These are phyloP conservation scores for Eucalyptus pumila DNA, from an alignment of 345 rosid species.

Conservation along the genomic window DNA sequence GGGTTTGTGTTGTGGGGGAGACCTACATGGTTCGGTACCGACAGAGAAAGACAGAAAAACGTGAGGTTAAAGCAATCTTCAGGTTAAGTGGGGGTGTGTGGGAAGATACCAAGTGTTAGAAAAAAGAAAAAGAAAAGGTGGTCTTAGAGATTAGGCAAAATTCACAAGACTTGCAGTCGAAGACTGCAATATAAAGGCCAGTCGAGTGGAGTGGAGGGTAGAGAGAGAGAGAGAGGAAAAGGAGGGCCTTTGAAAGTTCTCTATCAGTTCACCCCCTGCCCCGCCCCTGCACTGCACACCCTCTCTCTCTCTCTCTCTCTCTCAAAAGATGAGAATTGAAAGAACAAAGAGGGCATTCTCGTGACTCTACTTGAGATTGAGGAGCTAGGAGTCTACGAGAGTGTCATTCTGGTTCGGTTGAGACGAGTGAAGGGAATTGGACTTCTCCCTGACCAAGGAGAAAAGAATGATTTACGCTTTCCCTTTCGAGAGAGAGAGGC, in stretches of 20 bases:
- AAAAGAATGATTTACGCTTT: background rate
- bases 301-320: slow-evolving; percentile 16
- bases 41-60: slow-evolving; percentile 23
- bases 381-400: background rate
- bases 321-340: background rate
- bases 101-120: background rate
- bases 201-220: slow-evolving; percentile 44
- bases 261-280: slow-evolving; percentile 78
- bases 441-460: background rate
- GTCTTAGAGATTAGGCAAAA: background rate
- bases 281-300: background rate
- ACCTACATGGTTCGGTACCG: slow-evolving; percentile 73
- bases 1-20: slow-evolving; percentile 5
- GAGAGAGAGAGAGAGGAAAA: background rate
- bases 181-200: slow-evolving; percentile 27
- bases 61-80: background rate
- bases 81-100: background rate
- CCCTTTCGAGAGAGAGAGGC: background rate
- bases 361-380: background rate
- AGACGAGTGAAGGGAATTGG: background rate
- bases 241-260: slow-evolving; percentile 63
- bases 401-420: background rate
- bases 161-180: background rate
- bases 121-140: background rate
- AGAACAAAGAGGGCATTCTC: background rate